Percentiles rank a stretch among this genome's conserved stretches.
These are phyloP conservation scores for Coemansia sp. DNA, from an alignment of 192 early-diverging fungal species.

Conservation along the genomic window DNA sequence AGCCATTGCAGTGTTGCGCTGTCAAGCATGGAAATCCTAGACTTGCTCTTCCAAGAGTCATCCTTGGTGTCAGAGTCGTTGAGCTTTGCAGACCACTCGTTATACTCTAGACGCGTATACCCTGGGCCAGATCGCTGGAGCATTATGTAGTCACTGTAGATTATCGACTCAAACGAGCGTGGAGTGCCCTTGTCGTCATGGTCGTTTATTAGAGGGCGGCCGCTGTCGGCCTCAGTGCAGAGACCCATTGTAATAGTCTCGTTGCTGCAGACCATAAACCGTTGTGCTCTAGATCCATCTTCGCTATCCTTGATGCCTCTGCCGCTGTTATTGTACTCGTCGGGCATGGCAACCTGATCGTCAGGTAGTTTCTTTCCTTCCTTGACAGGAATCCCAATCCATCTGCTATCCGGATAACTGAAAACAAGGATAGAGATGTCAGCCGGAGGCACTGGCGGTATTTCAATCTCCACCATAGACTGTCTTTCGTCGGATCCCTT, in stretches of 20 bases:
- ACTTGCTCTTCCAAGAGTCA: constrained; percentile 25
- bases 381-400: constrained; percentile 47
- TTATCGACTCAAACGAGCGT: constrained; percentile 33
- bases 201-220: constrained; percentile 60
- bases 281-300: constrained; percentile 15
- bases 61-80: constrained; percentile 33
- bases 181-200: constrained; percentile 37
- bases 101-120: constrained; percentile 39
- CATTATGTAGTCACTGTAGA: constrained; percentile 52
- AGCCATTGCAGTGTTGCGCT: constrained; percentile 48
- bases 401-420: constrained; percentile 43
- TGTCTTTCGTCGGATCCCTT: constrained; percentile 19
- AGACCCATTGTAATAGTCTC: constrained; percentile 56
- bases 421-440: constrained; percentile 44
- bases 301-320: constrained; percentile 5
- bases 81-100: constrained; percentile 24
- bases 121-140: constrained; percentile 38
- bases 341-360: constrained; percentile 26
- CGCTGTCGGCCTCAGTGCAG: constrained; percentile 55
- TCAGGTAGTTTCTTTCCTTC: constrained; percentile 38
- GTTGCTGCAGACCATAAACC: constrained; percentile 56
- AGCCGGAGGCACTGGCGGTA: constrained; percentile 45
- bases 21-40: constrained; percentile 29
- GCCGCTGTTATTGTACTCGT: constrained; percentile 19
- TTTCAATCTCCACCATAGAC: constrained; percentile 37